These are phyloP conservation scores for Botrytis sinoallii DNA, from an alignment of 2,329 filamentous ascomycete species.

Conservation along the genomic window DNA sequence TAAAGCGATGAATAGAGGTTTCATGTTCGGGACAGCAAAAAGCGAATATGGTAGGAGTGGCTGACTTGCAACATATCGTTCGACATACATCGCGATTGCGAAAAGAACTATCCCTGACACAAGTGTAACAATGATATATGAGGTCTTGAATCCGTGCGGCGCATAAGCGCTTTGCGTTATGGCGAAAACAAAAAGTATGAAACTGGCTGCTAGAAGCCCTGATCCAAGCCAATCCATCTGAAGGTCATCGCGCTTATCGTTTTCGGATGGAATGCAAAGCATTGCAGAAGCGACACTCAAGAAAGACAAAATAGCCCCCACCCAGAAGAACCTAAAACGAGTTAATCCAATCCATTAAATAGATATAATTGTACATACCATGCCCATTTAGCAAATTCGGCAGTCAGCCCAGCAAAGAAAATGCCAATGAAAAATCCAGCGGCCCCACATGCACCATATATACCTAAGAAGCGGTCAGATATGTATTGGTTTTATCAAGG, in stretches of 20 bases:
- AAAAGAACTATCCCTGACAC: constrained; percentile 59
- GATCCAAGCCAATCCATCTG: constrained; percentile 69
- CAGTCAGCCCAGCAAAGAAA: constrained; percentile 60
- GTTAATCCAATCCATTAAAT: not conserved
- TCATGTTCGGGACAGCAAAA: constrained; percentile 66
- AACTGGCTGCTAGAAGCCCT: constrained; percentile 56
- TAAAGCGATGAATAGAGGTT: constrained; percentile 55
- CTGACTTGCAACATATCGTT: constrained; percentile 65
- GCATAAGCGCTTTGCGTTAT: constrained; percentile 69
- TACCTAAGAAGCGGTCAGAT: constrained; percentile 15
- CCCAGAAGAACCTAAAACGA: constrained; percentile 49
- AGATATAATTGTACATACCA: constrained; percentile 48
- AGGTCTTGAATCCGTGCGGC: constrained; percentile 63
- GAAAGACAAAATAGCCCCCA: constrained; percentile 53
- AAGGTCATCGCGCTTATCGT: constrained; percentile 37
- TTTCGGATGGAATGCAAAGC: constrained; percentile 50
- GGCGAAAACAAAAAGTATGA: constrained; percentile 68
- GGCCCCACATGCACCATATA: constrained; percentile 17
- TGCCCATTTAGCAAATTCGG: constrained; percentile 57
- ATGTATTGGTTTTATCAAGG: not conserved
- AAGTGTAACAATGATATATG: constrained; percentile 65
- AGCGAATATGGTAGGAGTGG: constrained; percentile 67
- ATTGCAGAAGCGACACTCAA: constrained; percentile 47
- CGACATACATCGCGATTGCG: constrained; percentile 60
- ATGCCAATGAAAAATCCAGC: constrained; percentile 53